Conservation (phyloP, 2,329 filamentous ascomycete genomes). For the Fusarium praegraminearum region DNA sequence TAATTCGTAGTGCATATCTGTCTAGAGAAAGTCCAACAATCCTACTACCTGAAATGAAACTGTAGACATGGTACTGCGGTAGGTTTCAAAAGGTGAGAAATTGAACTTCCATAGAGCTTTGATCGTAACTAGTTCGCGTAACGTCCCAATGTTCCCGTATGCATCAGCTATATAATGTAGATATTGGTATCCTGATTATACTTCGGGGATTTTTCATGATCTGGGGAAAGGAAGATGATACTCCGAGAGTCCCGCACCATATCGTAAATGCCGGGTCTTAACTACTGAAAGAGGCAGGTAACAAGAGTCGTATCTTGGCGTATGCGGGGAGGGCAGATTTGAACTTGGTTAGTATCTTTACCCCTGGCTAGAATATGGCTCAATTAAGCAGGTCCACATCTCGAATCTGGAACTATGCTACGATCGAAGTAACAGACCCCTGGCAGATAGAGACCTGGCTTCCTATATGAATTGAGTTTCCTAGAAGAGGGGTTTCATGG, state of each 20-base stretch:
- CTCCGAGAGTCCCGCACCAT: neutral
- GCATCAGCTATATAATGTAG: rapidly evolving
- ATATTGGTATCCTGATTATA: rapidly evolving
- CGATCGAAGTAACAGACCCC: neutral
- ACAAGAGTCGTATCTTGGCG: neutral
- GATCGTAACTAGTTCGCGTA: neutral
- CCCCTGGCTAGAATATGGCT: neutral
- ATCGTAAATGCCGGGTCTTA: neutral
- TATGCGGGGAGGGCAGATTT: neutral
- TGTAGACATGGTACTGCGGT: no score
- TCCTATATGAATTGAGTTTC: neutral
- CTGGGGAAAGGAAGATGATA: neutral
- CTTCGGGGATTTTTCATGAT: neutral
- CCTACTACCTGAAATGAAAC: no score
- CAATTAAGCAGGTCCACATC: neutral
- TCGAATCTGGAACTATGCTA: neutral
- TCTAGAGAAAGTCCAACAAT: no score
- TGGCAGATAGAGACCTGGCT: neutral
- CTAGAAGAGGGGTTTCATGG: neutral
- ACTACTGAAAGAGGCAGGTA: neutral
- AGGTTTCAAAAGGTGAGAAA: no score
- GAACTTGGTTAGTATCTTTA: neutral
- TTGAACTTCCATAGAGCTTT: neutral
- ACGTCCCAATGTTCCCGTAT: neutral
- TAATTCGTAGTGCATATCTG: no score